Base-by-base conservation (phyloP, 345 rosid genomes). In the Cochlearia excelsa region DNA sequence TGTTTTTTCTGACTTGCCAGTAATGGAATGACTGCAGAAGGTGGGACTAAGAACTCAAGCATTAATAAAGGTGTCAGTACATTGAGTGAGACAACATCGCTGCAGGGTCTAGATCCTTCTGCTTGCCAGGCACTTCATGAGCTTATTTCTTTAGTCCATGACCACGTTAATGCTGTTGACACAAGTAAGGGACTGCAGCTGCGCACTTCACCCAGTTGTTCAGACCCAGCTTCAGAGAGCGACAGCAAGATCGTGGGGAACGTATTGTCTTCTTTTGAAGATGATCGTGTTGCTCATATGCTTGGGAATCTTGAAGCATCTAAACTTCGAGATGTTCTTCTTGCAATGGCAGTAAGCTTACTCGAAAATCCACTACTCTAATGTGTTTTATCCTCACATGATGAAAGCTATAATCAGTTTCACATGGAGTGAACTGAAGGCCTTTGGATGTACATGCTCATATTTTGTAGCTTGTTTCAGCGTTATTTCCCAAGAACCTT, bases 401-500 rank as follows among this genome's bases (percentile, higher is more conserved):
- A 30, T 42, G n/a, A 34, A 51, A 51, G 41, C 9, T 49, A 37
- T 29, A 41, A 43, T 41, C 23, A 40, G 49, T 26, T 67, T 46
- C 49, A 33, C 39, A 55, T 48, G 42, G 60, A 38, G 2, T 53
- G 1, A 30, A 27, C 38, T 42, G 58, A 33, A 27, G 6, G 3
- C 3, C 45, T 39, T 61, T 47, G 39, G 28, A 46, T 16, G 52
- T 39, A 57, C 33, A 29, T 52, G 11, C 54, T 75, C 40, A 39
- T 48, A 16, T 61, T 48, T 10, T 66, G 34, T 42, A 27, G 63
- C 38, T 42, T 55, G 27, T 73, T 78, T 75, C 83, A 93, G 95
- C 82, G 78, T 65, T 71, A 82, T 64, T 93, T 93, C 68, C 97
- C 95, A 27, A 84, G 95, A 77, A 93, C 91, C 58, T 75, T 83